phyloP scores from a whole-genome alignment of 2,329 filamentous ascomycete genomes.

The Amauroascus niger region DNA sequence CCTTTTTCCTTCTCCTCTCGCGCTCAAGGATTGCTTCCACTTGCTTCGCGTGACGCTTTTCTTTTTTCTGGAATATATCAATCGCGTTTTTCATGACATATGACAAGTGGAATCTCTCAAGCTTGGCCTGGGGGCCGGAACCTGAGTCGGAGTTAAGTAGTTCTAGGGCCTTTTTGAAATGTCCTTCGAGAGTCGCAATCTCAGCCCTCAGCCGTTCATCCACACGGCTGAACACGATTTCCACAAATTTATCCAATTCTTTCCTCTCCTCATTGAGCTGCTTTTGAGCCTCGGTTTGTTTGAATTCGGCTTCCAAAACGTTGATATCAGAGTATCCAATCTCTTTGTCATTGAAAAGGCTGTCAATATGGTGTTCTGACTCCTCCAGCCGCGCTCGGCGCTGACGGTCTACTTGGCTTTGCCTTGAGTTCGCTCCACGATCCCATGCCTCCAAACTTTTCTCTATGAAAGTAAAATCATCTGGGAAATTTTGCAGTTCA shows the following conservation, averaged over 20 bases:
- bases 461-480: conserved; percentile 39
- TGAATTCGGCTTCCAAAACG: conserved; percentile 46
- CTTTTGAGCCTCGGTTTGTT: conserved; percentile 42
- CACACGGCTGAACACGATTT: conserved; percentile 42
- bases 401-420: conserved; percentile 40
- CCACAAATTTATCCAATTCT: conserved; percentile 44
- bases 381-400: conserved; percentile 44
- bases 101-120: conserved; percentile 30
- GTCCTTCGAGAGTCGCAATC: conserved; percentile 40
- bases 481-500: conserved; percentile 29
- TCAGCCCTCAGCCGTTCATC: conserved; percentile 43
- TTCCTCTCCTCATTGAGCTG: conserved; percentile 46
- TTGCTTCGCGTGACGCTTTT: conserved; percentile 42
- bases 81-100: conserved; percentile 40
- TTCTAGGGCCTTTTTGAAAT: conserved; percentile 38
- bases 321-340: conserved; percentile 51
- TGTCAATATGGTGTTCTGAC: conserved; percentile 44
- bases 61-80: conserved; percentile 40
- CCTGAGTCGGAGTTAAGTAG: conserved; percentile 35
- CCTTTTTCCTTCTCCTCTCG: conserved; percentile 46
- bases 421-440: conserved; percentile 34
- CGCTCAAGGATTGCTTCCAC: conserved; percentile 44
- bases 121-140: conserved; percentile 19
- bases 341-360: conserved; percentile 47
- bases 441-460: conserved; percentile 40